Base-by-base conservation (phyloP, 257 asterid species). In the Capsicum rhomboideum region DNA sequence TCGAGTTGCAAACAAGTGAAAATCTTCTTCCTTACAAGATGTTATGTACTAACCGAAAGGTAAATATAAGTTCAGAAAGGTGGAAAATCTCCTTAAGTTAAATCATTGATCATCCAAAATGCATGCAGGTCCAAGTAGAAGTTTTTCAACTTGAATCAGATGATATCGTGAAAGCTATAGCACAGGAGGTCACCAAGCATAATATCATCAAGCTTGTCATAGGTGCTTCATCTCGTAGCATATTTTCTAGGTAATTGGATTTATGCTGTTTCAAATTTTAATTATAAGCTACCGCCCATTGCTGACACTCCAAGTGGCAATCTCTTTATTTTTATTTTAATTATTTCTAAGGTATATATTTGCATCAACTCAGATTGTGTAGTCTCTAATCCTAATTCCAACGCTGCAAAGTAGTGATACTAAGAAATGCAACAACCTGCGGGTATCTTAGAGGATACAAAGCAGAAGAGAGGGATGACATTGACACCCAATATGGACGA, bases 131-230 rank as follows among this genome's bases (percentile, higher is more conserved):
- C 42, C 90, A 89, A 85, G 97, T 91, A 53, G 96, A 94, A 84
- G 82, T 90, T 78, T 84, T 89, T 64, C 98, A 92, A 80, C 88
- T 95, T 29, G 99, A 95, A 86, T 92, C 98, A 2, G 94, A 93
- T 85, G 94, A 96, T 84, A 92, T 93, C 56, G 92, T 59, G 63
- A 42, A 85, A 52, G 95, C 94, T 63, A 84, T 96, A 79, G 84
- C 93, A 6, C 80, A 49, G 82, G 90, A 90, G 83, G 82, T 94
- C 83, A 78, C 28, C 26, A 90, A 88, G 63, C 72, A 84, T 82
- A 82, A 85, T 56, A 92, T 90, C 72, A 71, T 26, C 77, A 94
- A 90, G 84, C 97, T 96, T 81, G 98, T 94, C 80, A 90, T 96
- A 77, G 98, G 98, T 56, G 61, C 91, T 86, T 93, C 97, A 37